Conservation (phyloP, 495 filamentous ascomycete genomes). For the Penicillium coprophilum region DNA sequence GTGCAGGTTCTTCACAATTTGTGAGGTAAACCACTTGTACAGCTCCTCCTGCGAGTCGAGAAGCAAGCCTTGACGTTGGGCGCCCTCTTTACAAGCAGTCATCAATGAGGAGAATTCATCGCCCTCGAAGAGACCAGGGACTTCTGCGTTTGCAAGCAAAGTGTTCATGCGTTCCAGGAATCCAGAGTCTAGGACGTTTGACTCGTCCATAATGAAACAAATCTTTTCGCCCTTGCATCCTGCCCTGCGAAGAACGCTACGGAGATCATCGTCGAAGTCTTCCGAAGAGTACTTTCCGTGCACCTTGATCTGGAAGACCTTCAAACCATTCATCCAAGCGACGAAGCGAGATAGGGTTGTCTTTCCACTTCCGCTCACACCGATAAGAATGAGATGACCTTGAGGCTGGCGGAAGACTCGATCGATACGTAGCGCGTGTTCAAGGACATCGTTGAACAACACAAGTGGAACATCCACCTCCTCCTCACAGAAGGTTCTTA, state of each 20-base stretch:
- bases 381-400: constrained; percentile 96
- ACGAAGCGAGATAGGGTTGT: constrained; percentile 97
- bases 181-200: constrained; percentile 95
- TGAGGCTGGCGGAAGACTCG: constrained; percentile 98
- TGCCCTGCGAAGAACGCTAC: constrained; percentile 87
- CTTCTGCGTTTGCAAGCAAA: constrained; percentile 93
- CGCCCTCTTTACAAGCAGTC: constrained; percentile 98
- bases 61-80: constrained; percentile 90
- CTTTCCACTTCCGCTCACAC: constrained; percentile 97
- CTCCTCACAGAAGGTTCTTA: constrained; percentile 98
- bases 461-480: constrained; percentile 98
- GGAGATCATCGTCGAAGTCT: constrained; percentile 96
- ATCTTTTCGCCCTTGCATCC: constrained; percentile 99
- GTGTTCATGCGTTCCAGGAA: constrained; percentile 99
- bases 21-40: constrained; percentile 99
- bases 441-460: constrained; percentile 95
- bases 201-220: constrained; percentile 99
- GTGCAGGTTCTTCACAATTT: constrained; percentile 98
- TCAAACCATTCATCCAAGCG: constrained; percentile 99
- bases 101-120: constrained; percentile 95
- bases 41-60: constrained; percentile 97
- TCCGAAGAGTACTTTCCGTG: constrained; percentile 98
- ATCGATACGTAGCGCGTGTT: constrained; percentile 97
- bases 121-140: constrained; percentile 96
- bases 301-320: constrained; percentile 99